These are phyloP conservation scores for Lactifluus pinguis DNA, from an alignment of 768 basidiomycete genomes.

Conservation along the genomic window DNA sequence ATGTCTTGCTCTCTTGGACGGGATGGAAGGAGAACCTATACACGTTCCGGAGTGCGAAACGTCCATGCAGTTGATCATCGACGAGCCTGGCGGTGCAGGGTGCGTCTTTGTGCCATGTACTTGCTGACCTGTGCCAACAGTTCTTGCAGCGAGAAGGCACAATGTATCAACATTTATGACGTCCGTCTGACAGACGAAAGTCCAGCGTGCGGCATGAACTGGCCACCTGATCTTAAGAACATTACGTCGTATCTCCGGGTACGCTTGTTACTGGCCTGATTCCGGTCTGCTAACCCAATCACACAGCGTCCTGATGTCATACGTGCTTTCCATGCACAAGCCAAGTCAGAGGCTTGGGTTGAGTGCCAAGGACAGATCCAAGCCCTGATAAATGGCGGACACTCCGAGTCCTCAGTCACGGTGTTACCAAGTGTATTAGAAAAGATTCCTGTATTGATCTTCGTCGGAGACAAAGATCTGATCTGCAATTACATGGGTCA, in stretches of 20 bases:
- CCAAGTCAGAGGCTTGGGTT: conserved; percentile 72
- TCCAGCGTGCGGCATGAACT: conserved; percentile 96
- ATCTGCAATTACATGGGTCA: conserved; percentile 95
- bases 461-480: conserved; percentile 90
- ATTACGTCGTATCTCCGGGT: conserved; percentile 77
- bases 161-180: conserved; percentile 94
- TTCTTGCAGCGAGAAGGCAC: conserved; percentile 55
- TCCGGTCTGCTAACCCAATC: not conserved
- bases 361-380: conserved; percentile 76
- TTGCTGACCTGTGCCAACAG: not conserved
- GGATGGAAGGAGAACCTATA: conserved; percentile 46
- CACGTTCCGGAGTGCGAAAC: conserved; percentile 47
- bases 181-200: conserved; percentile 76
- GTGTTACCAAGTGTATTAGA: conserved; percentile 73
- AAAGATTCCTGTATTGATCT: conserved; percentile 78
- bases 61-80: conserved; percentile 40
- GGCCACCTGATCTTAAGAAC: conserved; percentile 80
- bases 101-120: not conserved
- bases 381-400: conserved; percentile 42
- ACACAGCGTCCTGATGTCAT: conserved; percentile 73
- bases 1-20: conserved; percentile 45
- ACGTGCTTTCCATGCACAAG: conserved; percentile 68
- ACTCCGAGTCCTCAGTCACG: conserved; percentile 60
- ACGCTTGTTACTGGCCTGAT: conserved; percentile 24
- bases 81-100: not conserved